Evolutionary conservation across 225 moss, liverwort and hornwort genomes (phyloP).

Genomic region (Sphagnum contortum): DNA sequence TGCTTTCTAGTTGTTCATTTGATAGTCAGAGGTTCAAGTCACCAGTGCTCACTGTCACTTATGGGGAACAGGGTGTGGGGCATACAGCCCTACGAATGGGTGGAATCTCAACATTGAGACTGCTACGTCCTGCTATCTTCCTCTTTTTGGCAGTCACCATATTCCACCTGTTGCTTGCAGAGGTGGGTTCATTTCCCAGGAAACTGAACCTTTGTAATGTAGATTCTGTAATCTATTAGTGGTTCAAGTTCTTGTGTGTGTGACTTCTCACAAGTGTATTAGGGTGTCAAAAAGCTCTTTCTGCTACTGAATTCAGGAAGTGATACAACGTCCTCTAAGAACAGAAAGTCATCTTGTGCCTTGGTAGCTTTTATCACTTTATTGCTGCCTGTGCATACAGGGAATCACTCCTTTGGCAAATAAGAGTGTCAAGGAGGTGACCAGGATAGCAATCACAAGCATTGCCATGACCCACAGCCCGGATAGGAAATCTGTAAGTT

Average conservation of each 20-base stretch:
- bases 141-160: constrained; percentile 25
- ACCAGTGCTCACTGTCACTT: no score
- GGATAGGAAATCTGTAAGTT: constrained; percentile 6
- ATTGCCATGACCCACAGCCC: constrained; percentile 6
- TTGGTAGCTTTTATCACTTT: no score
- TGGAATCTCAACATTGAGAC: constrained; percentile 20
- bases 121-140: constrained; percentile 22
- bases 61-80: background rate
- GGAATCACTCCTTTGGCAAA: constrained; percentile 27
- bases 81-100: constrained; percentile 24
- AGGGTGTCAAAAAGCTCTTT: no score
- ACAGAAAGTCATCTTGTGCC: no score
- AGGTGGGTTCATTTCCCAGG: constrained; percentile 10
- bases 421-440: constrained; percentile 13
- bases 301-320: no score
- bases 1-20: background rate
- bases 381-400: constrained; percentile 6
- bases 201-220: no score
- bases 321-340: no score
- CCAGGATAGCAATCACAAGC: constrained; percentile 11
- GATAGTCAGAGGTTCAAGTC: no score
- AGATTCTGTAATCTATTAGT: no score
- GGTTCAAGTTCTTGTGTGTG: no score
- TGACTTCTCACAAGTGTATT: no score
- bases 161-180: constrained; percentile 32